phyloP scores from a whole-genome alignment of 148 eudicot genomes.

The Silene conica region DNA sequence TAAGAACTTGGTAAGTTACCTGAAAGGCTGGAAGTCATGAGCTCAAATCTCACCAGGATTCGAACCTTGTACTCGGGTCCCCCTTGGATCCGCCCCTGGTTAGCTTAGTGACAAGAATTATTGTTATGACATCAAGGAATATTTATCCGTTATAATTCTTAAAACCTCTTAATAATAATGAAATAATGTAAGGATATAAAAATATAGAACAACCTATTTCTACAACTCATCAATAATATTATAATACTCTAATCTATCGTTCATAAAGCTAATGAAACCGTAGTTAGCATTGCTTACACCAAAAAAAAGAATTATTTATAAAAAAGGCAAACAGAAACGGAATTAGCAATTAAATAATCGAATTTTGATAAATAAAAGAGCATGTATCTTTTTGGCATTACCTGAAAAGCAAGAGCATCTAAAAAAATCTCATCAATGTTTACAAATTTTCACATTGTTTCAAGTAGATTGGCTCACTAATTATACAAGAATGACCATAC shows the following conservation, averaged over 20 bases:
- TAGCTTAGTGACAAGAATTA: too few relatives aligned
- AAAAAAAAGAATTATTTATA: background rate
- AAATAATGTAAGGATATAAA: too few relatives aligned
- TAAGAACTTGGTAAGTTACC: too few relatives aligned
- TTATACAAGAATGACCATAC: slow-evolving; percentile 12
- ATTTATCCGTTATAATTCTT: too few relatives aligned
- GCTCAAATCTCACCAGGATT: too few relatives aligned
- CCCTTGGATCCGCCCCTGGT: too few relatives aligned
- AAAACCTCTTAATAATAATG: too few relatives aligned
- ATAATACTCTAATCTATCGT: background rate
- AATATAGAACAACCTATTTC: too few relatives aligned
- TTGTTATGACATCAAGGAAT: too few relatives aligned
- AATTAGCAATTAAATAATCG: background rate
- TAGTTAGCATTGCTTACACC: background rate
- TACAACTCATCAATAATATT: too few relatives aligned
- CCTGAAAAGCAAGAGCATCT: slow-evolving; percentile 14
- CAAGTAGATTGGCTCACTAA: slow-evolving; percentile 23
- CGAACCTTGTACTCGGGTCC: too few relatives aligned
- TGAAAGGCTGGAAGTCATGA: too few relatives aligned
- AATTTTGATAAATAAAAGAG: slow-evolving; percentile 1
- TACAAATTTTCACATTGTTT: slow-evolving; percentile 28
- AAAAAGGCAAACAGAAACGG: background rate
- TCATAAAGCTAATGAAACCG: background rate
- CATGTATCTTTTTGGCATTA: slow-evolving; percentile 7
- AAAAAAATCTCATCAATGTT: slow-evolving; percentile 14